Percentiles rank a stretch among this genome's conserved stretches.
Conservation (phyloP, 345 rosid species). For the Dipteronia dyeriana region DNA sequence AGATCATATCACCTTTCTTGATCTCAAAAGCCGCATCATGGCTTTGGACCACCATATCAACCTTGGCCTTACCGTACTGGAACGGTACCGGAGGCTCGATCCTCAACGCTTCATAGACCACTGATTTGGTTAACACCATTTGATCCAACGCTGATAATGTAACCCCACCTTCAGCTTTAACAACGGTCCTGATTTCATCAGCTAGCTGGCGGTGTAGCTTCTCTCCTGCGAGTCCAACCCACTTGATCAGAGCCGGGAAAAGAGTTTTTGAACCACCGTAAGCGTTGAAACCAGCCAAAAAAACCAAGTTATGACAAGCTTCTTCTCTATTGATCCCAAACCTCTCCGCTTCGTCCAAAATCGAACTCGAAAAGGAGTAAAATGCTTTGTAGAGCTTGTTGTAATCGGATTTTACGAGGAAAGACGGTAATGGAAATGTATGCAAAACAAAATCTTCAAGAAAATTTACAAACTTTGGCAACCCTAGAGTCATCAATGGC, state of each 20-base stretch:
- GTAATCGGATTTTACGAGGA: constrained; percentile 31
- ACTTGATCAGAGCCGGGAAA: constrained; percentile 43
- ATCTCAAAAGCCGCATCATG: constrained; percentile 47
- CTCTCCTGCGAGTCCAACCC: constrained; percentile 46
- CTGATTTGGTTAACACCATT: constrained; percentile 53
- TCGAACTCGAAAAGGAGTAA: constrained; percentile 1
- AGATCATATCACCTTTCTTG: constrained; percentile 51
- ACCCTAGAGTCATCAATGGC: constrained; percentile 28
- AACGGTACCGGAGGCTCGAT: constrained; percentile 49
- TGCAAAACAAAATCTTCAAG: constrained; percentile 35
- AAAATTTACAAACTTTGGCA: constrained; percentile 17
- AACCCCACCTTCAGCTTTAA: constrained; percentile 27
- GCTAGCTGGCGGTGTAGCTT: constrained; percentile 35
- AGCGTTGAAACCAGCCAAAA: constrained; percentile 37
- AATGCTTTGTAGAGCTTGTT: constrained; percentile 36
- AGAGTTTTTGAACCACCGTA: constrained; percentile 39
- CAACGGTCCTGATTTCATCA: constrained; percentile 41
- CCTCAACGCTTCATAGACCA: constrained; percentile 42
- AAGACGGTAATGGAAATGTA: constrained; percentile 32
- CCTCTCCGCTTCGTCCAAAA: constrained; percentile 37
- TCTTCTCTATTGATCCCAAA: constrained; percentile 37
- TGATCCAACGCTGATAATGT: constrained; percentile 37
- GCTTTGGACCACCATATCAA: constrained; percentile 39
- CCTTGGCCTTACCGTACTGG: constrained; percentile 48
- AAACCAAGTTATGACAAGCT: constrained; percentile 53